Evolutionary conservation across 2,329 filamentous ascomycete species (phyloP), one percentile per base, ranked within the genome.

Genomic region (Penicillium sp.): DNA sequence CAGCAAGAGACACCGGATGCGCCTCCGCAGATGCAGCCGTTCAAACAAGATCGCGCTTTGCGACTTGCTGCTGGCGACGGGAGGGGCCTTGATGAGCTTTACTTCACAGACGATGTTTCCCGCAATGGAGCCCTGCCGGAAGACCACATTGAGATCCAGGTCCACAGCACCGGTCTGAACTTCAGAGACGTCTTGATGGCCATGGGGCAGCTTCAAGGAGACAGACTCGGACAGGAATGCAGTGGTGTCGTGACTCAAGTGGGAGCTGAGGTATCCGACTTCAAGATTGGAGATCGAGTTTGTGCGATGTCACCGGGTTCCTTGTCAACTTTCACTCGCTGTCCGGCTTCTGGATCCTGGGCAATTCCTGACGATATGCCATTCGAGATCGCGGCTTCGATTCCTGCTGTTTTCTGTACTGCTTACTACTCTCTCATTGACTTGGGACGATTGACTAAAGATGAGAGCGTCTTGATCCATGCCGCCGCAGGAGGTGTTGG

Each of bases 121-220:
- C 38, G 19, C 21, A 54, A 53, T 19, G 25, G 7, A 4, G 38
- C 64, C 10, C 45, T 70, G 4, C 60, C 56, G 1, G 56, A 58
- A 10, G 59, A 63, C 7, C 58, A 67, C 13, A 59, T 70, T n/a
- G 66, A 69, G 49, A 62, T 70, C 21, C 49, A 59, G 23, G 55
- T 68, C 15, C 43, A 53, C 25, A 62, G 60, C 47, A 60, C 61
- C 2, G 68, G 66, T 12, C 57, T 69, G 6, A 70, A 73, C 61
- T 75, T 73, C 64, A 59, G 61, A 37, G 81, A 84, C 59, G 72
- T 79, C 1, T 71, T 82, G 57, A 76, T 78, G 13, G 75, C 77
- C 27, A 68, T 74, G 61, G 71, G 67, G 13, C 71, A 73, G 51
- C 58, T 74, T 9, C 57, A 64, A 8, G 64, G 62, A 9, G 57